Evolutionary conservation across 139 green algal genomes (phyloP), one percentile per base, ranked within the genome.

Genomic region (Micractinium conductrix): DNA sequence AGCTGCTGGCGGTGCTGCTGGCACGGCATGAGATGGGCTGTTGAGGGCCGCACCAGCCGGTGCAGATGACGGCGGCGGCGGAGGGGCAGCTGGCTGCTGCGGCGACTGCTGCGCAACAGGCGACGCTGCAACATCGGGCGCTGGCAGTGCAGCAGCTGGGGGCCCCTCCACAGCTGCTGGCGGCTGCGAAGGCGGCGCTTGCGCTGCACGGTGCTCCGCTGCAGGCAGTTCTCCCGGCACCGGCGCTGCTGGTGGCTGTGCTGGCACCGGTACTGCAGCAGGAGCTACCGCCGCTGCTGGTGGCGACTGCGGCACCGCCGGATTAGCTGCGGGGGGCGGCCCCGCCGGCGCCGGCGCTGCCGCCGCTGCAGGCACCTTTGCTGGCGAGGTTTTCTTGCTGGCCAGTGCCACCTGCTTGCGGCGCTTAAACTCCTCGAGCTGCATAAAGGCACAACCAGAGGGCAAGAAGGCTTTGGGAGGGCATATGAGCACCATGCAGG

Each of bases 341-440:
- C 38, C 17, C 14, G 50, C 67, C 58, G 42, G 44, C n/a, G 38
- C 50, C 26, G 5, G 79, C 16, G 35, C n/a, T 16, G 28, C 53
- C 28, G 63, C 28, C 3, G 50, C 17, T 33, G 76, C 12, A 22
- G 35, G n/a, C 42, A 37, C 35, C 37, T 9, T 9, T 63, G 63
- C 40, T 14, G 65, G 55, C 35, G 78, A 8, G 19, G 60, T 73
- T 12, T 60, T 74, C 67, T 84, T 87, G 45, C 44, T 69, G 35
- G 74, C 82, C 33, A 88, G 71, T 1, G 78, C 87, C 60, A 83
- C 87, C 44, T 73, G 40, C 70, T 90, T 90, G 55, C 86, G 86
- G 2, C 78, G 67, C 68, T 90, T 90, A 44, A 88, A 90, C 38
- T 90, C 87, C 79, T 90, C 87, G 35, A 90, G 78, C 79, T 86